phyloP scores from a whole-genome alignment of 257 asterid genomes.

The Eustoma russellianum region DNA sequence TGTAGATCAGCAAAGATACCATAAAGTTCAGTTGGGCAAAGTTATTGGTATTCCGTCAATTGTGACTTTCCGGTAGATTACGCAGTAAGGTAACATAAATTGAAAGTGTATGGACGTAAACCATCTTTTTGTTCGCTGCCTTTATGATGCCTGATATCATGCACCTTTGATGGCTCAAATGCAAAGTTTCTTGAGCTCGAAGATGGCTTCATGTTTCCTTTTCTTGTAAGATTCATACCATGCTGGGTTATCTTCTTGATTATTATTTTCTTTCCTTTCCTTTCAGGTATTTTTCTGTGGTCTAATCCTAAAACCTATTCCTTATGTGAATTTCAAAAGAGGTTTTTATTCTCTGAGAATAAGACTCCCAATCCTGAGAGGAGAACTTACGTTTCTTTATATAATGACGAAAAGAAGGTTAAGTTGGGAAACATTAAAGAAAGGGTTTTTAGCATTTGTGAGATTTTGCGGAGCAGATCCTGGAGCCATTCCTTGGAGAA shows the following conservation, averaged over 20 bases:
- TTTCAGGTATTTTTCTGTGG: slow-evolving; percentile 33
- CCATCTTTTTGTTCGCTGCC: too few relatives aligned
- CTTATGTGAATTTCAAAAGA: slow-evolving; percentile 18
- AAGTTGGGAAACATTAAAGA: slow-evolving; percentile 24
- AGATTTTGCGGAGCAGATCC: slow-evolving; percentile 40
- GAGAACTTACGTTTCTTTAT: slow-evolving; percentile 15
- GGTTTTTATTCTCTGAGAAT: slow-evolving; percentile 26
- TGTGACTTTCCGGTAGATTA: too few relatives aligned
- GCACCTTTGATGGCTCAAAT: too few relatives aligned
- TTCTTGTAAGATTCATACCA: background rate
- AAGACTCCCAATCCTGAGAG: slow-evolving; percentile 23
- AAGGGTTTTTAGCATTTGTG: slow-evolving; percentile 37
- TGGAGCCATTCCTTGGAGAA: slow-evolving; percentile 65
- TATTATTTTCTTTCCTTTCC: background rate
- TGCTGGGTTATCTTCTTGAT: background rate
- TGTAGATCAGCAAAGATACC: too few relatives aligned
- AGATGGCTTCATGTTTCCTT: background rate
- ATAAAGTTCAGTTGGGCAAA: too few relatives aligned
- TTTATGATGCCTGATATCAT: too few relatives aligned
- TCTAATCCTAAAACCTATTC: slow-evolving; percentile 22
- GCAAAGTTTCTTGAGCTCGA: too few relatives aligned
- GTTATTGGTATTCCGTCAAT: too few relatives aligned
- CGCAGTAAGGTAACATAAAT: too few relatives aligned
- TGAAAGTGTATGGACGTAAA: too few relatives aligned
- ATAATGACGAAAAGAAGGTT: slow-evolving; percentile 18